phyloP scores from a whole-genome alignment of 192 early-diverging fungal genomes.

The Lunasporangiospora selenospora region DNA sequence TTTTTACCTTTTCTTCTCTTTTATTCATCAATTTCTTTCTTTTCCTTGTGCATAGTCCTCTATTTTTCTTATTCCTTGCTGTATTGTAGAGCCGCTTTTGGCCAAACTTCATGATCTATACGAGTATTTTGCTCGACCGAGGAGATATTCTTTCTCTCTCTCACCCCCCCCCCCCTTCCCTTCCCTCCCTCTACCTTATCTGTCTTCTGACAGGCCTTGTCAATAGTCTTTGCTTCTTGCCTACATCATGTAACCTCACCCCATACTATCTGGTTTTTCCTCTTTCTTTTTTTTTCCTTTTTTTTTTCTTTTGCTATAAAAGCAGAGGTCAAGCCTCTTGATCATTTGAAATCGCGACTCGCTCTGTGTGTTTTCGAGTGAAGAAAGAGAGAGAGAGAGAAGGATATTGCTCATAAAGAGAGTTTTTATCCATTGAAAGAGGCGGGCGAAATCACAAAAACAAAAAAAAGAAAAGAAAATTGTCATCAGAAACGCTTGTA shows the following conservation, averaged over 20 bases:
- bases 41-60: not conserved
- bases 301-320: not conserved
- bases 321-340: no score
- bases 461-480: no score
- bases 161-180: not conserved
- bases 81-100: not conserved
- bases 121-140: not conserved
- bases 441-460: no score
- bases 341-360: no score
- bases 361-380: no score
- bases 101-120: not conserved
- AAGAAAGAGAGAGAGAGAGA: no score
- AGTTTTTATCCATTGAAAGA: no score
- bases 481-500: no score
- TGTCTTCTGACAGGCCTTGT: not conserved
- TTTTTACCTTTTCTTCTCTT: not conserved
- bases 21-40: not conserved
- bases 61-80: not conserved
- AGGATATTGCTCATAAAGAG: no score
- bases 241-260: not conserved
- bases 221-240: not conserved
- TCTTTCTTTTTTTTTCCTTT: slow-evolving; percentile 1
- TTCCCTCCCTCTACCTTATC: not conserved
- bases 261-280: not conserved
- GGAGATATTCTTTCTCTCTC: not conserved